Base-by-base conservation (phyloP, 768 basidiomycete genomes). In the Suillus plorans region DNA sequence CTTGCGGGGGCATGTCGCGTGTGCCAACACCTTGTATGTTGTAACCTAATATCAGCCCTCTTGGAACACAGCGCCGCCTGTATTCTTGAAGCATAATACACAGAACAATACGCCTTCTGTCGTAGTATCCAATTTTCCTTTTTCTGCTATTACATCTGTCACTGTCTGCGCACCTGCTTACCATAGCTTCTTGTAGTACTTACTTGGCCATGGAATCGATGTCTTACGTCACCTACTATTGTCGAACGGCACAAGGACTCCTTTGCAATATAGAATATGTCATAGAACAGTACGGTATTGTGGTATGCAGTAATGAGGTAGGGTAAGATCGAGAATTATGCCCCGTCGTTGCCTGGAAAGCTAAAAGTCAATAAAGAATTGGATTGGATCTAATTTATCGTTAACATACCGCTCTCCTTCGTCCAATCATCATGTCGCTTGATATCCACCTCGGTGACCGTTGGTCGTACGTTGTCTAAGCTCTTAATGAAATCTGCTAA, bases 381-480 rank as follows among this genome's bases (percentile, higher is more conserved):
- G 6, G 12, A 28, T 58, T 58, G 39, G 0, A 18, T 59, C 18
- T n/a, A 59, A 42, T 59, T 20, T 41, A 42, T 31, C n/a, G 16
- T 20, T 28, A 62, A 78, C 89, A 70, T 69, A 89, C 92, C 92
- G 67, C 89, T 90, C 72, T 94, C 92, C 69, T 79, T 85, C 60
- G 93, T 95, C 93, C 93, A 94, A 22, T 90, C 83, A 0, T 92
- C 89, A 70, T 95, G 92, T 66, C 81, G 83, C 79, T 84, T 86
- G 67, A 99, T 95, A 80, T 99, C 97, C 5, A 89, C 85, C 64
- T 88, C 87, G 4, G 89, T 91, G 25, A 99, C 97, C 0, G 95
- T 98, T 37, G 95, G 95, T 68, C 92, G 84, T 22, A 90, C 91
- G 57, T 82, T 88, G 61, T 86, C 83, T 61, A 98, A 78, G 34